Percentiles rank a stretch among this genome's conserved stretches.
Evolutionary conservation across 75 land plant species (phyloP).

Genomic region (Adiantum capillusveneris): DNA sequence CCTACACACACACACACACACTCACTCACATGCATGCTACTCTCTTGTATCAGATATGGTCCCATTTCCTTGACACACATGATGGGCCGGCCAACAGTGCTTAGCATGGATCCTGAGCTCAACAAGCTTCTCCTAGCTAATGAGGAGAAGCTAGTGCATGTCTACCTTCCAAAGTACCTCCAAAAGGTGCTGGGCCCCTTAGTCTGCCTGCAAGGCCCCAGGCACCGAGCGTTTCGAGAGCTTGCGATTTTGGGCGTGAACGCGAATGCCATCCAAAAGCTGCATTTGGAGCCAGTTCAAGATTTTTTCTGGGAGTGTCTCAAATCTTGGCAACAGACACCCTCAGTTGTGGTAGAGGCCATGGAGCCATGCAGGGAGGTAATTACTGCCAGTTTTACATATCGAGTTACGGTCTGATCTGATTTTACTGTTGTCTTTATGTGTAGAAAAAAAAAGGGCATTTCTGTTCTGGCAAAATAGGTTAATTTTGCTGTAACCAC

Average conservation of each 20-base stretch:
- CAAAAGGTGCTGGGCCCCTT: neutral
- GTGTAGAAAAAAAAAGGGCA: no score
- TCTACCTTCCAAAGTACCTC: neutral
- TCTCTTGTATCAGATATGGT: constrained; percentile 49
- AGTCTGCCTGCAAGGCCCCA: neutral
- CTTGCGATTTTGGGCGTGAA: neutral
- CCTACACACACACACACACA: no score
- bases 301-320: no score
- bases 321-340: neutral
- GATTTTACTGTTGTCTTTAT: neutral
- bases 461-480: no score
- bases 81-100: constrained; percentile 50
- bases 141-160: constrained; percentile 22
- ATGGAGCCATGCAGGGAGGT: neutral
- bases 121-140: constrained; percentile 53
- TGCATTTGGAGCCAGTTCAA: neutral
- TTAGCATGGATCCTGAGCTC: constrained; percentile 61
- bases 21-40: no score
- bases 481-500: no score
- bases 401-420: neutral
- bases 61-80: constrained; percentile 51
- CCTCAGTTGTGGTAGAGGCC: neutral
- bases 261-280: neutral
- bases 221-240: neutral
- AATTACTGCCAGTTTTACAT: neutral